Evolutionary conservation across 2,329 filamentous ascomycete genomes (phyloP), one percentile per base, ranked within the genome.

Genomic region (Fusarium sp.): DNA sequence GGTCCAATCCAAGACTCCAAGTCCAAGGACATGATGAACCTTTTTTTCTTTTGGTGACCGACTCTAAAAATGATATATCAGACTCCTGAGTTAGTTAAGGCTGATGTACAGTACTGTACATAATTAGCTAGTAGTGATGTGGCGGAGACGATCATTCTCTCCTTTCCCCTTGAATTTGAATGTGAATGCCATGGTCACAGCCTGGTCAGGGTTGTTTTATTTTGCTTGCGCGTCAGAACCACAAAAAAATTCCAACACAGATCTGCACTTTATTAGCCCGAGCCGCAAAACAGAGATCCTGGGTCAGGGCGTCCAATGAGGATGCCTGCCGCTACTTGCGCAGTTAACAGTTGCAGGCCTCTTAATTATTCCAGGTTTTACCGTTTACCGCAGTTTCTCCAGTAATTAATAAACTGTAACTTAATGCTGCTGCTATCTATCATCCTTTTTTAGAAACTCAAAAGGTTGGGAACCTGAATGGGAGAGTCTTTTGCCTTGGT

Each of bases 201-300:
- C 63, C 30, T 66, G 63, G 63, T 44, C 63, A 61, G 63, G 40
- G 63, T 55, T 66, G 47, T 24, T 66, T 61, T 56, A 66, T 66
- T 62, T 52, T 63, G 63, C 63, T 66, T 66, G 63, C 63, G 63
- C 63, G 63, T 66, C 63, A 67, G 63, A 61, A 62, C 63, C 63
- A 66, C 63, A 51, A 51, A 55, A 55, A 64, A 60, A 38, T 57
- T 42, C 62, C 24, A 67, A 56, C 43, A 67, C 63, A 66, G 63
- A 66, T 66, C 63, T 67, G 53, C 63, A 67, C 22, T 49, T 52
- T 58, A 58, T 64, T 66, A 66, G 63, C 49, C 63, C 55, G 63
- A 66, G 63, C 55, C 63, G 49, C 63, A 66, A 38, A 38, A 66
- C 27, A 66, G 40, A 54, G 57, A 66, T 62, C 47, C 63, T 25